Evolutionary conservation across 371 early-diverging fungal genomes (phyloP).

Genomic region (Zychaea mexicana): DNA sequence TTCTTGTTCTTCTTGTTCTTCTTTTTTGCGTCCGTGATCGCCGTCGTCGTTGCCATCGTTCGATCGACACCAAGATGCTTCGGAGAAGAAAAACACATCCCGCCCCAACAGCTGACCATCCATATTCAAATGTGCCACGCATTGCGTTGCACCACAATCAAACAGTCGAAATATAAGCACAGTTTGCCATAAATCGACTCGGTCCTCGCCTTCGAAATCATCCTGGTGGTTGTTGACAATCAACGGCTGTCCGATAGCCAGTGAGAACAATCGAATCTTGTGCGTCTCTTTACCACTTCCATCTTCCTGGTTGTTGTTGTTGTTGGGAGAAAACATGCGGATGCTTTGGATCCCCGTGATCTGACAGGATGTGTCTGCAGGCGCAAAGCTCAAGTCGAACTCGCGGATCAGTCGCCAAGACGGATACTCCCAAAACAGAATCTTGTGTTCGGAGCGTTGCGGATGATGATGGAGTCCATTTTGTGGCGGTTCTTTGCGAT

Average conservation of each 20-base stretch:
- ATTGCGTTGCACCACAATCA: conserved; percentile 33
- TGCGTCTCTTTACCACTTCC: background rate
- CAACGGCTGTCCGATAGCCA: conserved; percentile 29
- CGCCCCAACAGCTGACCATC: conserved; percentile 31
- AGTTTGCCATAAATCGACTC: conserved; percentile 33
- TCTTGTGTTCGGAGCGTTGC: conserved; percentile 32
- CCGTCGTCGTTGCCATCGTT: conserved; percentile 21
- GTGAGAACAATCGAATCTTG: conserved; percentile 27
- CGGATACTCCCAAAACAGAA: conserved; percentile 42
- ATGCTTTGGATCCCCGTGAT: conserved; percentile 40
- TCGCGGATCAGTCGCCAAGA: conserved; percentile 32
- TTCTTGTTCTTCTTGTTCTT: background rate
- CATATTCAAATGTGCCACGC: conserved; percentile 28
- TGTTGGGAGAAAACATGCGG: conserved; percentile 1
- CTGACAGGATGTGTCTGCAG: conserved; percentile 31
- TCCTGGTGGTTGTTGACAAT: conserved; percentile 9
- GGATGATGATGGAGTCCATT: background rate
- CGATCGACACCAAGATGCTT: conserved; percentile 27
- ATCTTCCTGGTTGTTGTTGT: background rate
- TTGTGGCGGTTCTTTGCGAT: conserved; percentile 12
- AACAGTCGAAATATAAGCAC: conserved; percentile 36
- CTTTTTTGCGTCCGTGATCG: background rate
- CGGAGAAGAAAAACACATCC: conserved; percentile 39
- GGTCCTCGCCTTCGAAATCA: conserved; percentile 26
- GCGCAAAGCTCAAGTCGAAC: conserved; percentile 27